Conservation (phyloP, 768 basidiomycete species). For the Suillus tomentosus region DNA sequence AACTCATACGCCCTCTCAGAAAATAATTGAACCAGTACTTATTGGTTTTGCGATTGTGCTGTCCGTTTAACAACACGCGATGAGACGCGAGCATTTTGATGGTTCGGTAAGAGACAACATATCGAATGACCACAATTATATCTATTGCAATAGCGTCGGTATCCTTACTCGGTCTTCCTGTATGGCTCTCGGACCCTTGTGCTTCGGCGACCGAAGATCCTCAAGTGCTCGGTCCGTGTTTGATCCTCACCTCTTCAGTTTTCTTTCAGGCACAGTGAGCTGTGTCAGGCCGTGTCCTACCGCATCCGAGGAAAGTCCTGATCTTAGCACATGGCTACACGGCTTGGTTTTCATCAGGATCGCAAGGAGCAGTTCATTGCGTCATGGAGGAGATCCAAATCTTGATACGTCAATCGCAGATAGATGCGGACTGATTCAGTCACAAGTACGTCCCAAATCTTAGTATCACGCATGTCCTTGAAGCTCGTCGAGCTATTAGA, state of each 20-base stretch:
- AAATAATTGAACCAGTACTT: background rate
- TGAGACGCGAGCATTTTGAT: background rate
- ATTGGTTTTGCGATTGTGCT: background rate
- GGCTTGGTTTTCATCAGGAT: background rate
- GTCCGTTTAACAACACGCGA: background rate
- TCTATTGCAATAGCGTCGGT: slow-evolving; percentile 1
- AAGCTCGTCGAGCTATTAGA: too few species aligned
- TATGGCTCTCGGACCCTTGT: slow-evolving; percentile 5
- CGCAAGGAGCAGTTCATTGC: background rate
- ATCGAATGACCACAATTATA: background rate
- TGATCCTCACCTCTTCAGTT: background rate
- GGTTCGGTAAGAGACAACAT: background rate
- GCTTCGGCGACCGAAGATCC: slow-evolving; percentile 2
- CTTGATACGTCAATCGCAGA: background rate
- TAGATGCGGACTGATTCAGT: too few species aligned
- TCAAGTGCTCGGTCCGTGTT: slow-evolving; percentile 3
- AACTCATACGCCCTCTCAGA: background rate
- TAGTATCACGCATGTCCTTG: too few species aligned
- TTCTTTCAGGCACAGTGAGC: background rate
- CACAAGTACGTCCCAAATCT: too few species aligned
- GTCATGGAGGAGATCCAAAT: background rate
- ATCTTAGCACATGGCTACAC: background rate
- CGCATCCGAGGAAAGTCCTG: background rate
- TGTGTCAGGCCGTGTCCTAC: background rate
- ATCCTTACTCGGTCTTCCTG: slow-evolving; percentile 4